A percentile compares a stretch with the other conserved stretches of the same genome.
These are phyloP conservation scores for Oryza glaberrima DNA, from an alignment of 176 grass and related monocot genomes.

Conservation along the genomic window DNA sequence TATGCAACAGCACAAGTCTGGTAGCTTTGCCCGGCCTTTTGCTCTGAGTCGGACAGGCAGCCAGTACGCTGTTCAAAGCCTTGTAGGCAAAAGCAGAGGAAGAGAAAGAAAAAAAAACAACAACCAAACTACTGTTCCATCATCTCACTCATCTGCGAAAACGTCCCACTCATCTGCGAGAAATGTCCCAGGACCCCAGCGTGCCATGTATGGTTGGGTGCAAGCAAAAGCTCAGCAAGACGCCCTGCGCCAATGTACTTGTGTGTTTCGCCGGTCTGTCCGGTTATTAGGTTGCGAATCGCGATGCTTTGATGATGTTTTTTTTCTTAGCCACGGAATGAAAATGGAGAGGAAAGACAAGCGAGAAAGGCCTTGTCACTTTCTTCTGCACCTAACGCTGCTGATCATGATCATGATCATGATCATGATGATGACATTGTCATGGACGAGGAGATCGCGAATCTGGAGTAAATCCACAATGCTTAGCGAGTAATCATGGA, in stretches of 20 bases:
- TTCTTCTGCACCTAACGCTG: slow-evolving; percentile 27
- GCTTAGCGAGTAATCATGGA: slow-evolving; percentile 28
- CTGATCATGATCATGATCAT: neutral
- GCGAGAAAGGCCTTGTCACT: neutral
- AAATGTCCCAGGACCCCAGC: neutral
- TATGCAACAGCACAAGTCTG: too few species aligned
- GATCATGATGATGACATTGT: neutral
- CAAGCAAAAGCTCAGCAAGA: slow-evolving; percentile 1
- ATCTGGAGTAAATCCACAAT: slow-evolving; percentile 28
- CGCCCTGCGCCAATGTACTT: neutral
- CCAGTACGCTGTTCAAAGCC: neutral
- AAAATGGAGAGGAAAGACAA: slow-evolving; percentile 4
- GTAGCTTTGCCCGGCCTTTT: neutral
- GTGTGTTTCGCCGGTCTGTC: slow-evolving; percentile 1
- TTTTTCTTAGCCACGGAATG: neutral
- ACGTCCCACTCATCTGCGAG: neutral
- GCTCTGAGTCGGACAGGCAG: neutral
- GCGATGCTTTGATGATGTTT: neutral
- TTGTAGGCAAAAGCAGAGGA: slow-evolving; percentile 12
- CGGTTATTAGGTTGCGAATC: neutral
- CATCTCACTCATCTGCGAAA: slow-evolving; percentile 4
- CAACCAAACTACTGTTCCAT: neutral
- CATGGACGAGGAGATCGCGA: neutral
- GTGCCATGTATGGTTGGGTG: neutral
- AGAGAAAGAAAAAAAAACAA: too few species aligned